These are phyloP conservation scores for Pseudogymnoascus sp. DNA, from an alignment of 2,329 filamentous ascomycete species.

Conservation along the genomic window DNA sequence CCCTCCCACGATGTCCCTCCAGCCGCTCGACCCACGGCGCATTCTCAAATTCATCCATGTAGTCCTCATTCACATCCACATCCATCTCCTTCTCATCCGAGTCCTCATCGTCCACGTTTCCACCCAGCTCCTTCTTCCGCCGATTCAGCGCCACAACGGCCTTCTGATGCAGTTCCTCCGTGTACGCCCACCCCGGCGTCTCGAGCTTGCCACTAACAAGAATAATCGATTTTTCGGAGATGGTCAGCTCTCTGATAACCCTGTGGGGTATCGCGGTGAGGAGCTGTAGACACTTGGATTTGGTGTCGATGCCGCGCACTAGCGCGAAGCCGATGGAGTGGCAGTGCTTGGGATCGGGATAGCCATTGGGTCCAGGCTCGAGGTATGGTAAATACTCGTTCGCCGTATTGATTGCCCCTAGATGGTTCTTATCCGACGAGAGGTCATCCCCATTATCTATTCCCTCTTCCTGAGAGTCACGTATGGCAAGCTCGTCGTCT, in stretches of 20 bases:
- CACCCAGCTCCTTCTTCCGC: slow-evolving; percentile 13
- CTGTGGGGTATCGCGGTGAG: slow-evolving; percentile 48
- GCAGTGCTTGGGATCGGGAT: slow-evolving; percentile 51
- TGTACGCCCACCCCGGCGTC: slow-evolving; percentile 59
- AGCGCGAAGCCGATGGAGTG: slow-evolving; percentile 56
- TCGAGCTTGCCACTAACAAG: slow-evolving; percentile 62
- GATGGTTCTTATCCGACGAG: slow-evolving; percentile 12
- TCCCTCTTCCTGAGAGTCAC: slow-evolving; percentile 21
- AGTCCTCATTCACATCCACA: slow-evolving; percentile 11
- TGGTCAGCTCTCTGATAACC: slow-evolving; percentile 34
- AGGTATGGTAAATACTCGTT: slow-evolving; percentile 55
- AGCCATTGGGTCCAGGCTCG: slow-evolving; percentile 41
- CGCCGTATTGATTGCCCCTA: slow-evolving; percentile 32
- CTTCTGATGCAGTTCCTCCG: slow-evolving; percentile 47
- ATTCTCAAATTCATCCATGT: slow-evolving; percentile 28
- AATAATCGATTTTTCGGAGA: slow-evolving; percentile 43
- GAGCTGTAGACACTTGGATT: slow-evolving; percentile 48
- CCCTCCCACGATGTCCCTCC: slow-evolving; percentile 45
- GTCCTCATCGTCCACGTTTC: slow-evolving; percentile 9
- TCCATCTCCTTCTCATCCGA: slow-evolving; percentile 11
- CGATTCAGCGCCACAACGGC: slow-evolving; percentile 16
- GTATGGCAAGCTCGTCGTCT: slow-evolving; percentile 44
- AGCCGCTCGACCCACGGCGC: slow-evolving; percentile 53
- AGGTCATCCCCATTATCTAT: slow-evolving; percentile 11
- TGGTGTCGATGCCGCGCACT: slow-evolving; percentile 58